phyloP scores from a whole-genome alignment of 2,329 filamentous ascomycete species.

The Beauveria brongniartii region DNA sequence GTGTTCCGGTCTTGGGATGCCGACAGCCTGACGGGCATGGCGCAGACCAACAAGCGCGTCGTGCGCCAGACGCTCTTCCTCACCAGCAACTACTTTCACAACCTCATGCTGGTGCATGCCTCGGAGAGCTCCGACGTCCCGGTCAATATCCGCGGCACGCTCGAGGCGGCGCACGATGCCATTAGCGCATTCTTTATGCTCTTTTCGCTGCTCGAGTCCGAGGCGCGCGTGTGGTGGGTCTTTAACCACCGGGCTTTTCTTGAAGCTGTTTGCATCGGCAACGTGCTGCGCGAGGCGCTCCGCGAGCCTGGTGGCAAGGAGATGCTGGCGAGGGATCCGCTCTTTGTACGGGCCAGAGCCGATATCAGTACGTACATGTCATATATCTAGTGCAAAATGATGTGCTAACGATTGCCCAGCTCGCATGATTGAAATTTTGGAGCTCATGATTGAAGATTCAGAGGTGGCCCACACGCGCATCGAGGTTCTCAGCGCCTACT shows the following conservation, averaged over 20 bases:
- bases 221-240: constrained; percentile 77
- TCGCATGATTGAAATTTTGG: constrained; percentile 58
- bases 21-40: constrained; percentile 48
- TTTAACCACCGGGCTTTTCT: constrained; percentile 76
- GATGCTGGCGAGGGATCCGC: constrained; percentile 41
- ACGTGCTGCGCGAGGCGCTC: constrained; percentile 45
- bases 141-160: constrained; percentile 58
- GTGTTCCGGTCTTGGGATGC: constrained; percentile 62
- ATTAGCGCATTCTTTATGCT: constrained; percentile 68
- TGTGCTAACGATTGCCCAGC: constrained; percentile 27
- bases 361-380: constrained; percentile 49
- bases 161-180: constrained; percentile 70
- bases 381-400: background rate
- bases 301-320: constrained; percentile 39
- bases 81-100: constrained; percentile 77
- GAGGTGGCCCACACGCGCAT: constrained; percentile 53
- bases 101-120: constrained; percentile 70
- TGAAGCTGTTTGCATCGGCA: constrained; percentile 62
- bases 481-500: constrained; percentile 47
- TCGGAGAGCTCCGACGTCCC: constrained; percentile 58
- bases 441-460: constrained; percentile 49
- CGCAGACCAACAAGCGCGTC: constrained; percentile 53
- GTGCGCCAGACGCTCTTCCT: constrained; percentile 70
- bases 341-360: constrained; percentile 50
- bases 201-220: constrained; percentile 57